A percentile compares a stretch with the other conserved stretches of the same genome.
Evolutionary conservation across 2,329 filamentous ascomycete species (phyloP).

Genomic region (Penicillium freii): DNA sequence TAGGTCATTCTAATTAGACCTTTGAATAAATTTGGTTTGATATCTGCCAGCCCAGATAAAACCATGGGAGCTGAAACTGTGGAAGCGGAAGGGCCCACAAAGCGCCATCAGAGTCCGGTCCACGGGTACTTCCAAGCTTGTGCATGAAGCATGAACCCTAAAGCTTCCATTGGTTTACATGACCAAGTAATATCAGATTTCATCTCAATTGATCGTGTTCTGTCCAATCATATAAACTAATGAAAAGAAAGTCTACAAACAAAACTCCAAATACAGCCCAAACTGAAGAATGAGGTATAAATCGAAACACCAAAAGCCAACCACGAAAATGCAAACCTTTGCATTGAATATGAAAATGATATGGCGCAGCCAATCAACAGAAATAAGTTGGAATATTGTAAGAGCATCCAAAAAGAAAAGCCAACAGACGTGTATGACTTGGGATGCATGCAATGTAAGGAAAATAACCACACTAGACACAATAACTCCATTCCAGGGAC

Average conservation of each 20-base stretch:
- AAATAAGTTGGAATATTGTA: neutral
- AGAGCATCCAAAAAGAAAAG: neutral
- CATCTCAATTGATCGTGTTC: neutral
- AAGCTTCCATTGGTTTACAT: neutral
- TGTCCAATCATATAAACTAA: neutral
- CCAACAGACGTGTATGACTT: neutral
- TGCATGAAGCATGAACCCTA: neutral
- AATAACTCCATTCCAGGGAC: conserved; percentile 1
- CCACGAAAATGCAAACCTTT: neutral
- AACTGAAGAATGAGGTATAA: neutral
- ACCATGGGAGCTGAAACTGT: neutral
- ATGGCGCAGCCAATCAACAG: neutral
- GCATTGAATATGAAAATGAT: neutral
- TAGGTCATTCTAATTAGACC: neutral
- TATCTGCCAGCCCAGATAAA: neutral
- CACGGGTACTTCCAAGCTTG: neutral
- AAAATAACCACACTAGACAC: neutral
- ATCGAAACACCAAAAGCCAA: neutral
- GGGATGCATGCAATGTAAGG: conserved; percentile 1
- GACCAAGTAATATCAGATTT: neutral
- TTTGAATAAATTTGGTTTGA: neutral
- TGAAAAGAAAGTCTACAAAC: neutral
- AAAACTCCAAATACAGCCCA: neutral
- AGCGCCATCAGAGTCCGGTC: neutral
- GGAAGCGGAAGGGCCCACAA: neutral